phyloP scores from a whole-genome alignment of 177 flowering plant genomes.

The Vitis hybrid region DNA sequence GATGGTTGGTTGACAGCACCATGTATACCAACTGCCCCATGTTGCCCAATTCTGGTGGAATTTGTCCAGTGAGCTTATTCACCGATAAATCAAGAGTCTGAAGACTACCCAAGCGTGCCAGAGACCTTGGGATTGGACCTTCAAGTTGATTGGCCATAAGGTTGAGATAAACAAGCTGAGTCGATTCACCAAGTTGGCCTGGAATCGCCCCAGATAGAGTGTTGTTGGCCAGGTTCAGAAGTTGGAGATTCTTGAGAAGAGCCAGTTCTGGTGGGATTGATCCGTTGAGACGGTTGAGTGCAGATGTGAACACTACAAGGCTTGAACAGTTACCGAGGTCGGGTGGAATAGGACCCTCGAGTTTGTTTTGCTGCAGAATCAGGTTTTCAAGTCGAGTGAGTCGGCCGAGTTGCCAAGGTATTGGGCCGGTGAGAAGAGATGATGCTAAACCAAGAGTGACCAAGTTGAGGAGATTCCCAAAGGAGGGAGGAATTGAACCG shows the following conservation, averaged over 20 bases:
- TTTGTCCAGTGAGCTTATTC: conserved; percentile 61
- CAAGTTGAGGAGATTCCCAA: conserved; percentile 60
- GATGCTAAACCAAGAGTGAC: conserved; percentile 73
- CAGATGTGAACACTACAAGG: conserved; percentile 59
- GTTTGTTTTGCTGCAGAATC: conserved; percentile 60
- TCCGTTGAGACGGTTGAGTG: conserved; percentile 62
- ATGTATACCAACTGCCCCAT: conserved; percentile 56
- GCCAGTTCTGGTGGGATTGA: conserved; percentile 68
- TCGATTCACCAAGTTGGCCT: conserved; percentile 51
- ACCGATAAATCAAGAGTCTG: conserved; percentile 74
- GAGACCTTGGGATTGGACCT: conserved; percentile 66
- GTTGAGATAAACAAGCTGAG: conserved; percentile 67
- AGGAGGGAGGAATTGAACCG: conserved; percentile 67
- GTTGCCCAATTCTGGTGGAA: conserved; percentile 65
- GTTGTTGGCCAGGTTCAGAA: conserved; percentile 77
- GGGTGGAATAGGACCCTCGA: conserved; percentile 68
- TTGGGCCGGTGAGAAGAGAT: conserved; percentile 63
- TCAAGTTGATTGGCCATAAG: conserved; percentile 68
- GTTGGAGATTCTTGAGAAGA: conserved; percentile 45
- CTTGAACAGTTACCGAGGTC: conserved; percentile 72
- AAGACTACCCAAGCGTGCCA: conserved; percentile 55
- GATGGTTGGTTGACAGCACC: conserved; percentile 65
- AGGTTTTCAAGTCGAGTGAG: conserved; percentile 49
- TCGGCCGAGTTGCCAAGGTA: conserved; percentile 69
- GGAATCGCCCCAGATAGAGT: conserved; percentile 72